Evolutionary conservation across 2,329 filamentous ascomycete genomes (phyloP).

Genomic region (Fusarium keratoplasticum): DNA sequence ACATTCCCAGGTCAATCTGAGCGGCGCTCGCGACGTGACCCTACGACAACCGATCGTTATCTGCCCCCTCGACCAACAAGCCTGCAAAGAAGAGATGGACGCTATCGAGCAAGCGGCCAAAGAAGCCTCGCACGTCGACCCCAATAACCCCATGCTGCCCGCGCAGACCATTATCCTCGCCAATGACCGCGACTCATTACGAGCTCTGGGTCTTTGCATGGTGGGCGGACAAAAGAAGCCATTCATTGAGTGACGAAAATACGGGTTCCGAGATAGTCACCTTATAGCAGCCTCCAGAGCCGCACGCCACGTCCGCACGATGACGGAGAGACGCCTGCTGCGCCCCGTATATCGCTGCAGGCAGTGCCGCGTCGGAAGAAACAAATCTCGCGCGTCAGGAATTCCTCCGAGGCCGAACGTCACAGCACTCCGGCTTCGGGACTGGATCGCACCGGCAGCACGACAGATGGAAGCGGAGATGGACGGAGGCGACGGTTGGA

Average conservation of each 20-base stretch:
- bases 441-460: constrained; percentile 12
- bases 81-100: constrained; percentile 98
- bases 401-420: constrained; percentile 7
- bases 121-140: constrained; percentile 88
- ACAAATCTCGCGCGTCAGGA: constrained; percentile 25
- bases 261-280: constrained; percentile 19
- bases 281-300: constrained; percentile 17
- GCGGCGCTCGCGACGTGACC: constrained; percentile 86
- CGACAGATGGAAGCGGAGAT: not conserved
- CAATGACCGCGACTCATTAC: constrained; percentile 74
- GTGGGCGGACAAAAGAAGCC: constrained; percentile 74
- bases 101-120: constrained; percentile 96
- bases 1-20: constrained; percentile 80
- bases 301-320: constrained; percentile 21
- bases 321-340: constrained; percentile 14
- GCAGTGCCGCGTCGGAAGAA: constrained; percentile 33
- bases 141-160: constrained; percentile 92
- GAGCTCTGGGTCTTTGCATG: constrained; percentile 71
- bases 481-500: constrained; percentile 6
- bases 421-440: constrained; percentile 7
- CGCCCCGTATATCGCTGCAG: constrained; percentile 23
- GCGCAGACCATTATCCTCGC: constrained; percentile 84
- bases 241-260: constrained; percentile 65
- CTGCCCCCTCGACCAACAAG: constrained; percentile 93
- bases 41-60: constrained; percentile 95